Percentiles rank a stretch among this genome's conserved stretches.
Conservation (phyloP, 2,329 filamentous ascomycete genomes). For the Colletotrichum acutatum region DNA sequence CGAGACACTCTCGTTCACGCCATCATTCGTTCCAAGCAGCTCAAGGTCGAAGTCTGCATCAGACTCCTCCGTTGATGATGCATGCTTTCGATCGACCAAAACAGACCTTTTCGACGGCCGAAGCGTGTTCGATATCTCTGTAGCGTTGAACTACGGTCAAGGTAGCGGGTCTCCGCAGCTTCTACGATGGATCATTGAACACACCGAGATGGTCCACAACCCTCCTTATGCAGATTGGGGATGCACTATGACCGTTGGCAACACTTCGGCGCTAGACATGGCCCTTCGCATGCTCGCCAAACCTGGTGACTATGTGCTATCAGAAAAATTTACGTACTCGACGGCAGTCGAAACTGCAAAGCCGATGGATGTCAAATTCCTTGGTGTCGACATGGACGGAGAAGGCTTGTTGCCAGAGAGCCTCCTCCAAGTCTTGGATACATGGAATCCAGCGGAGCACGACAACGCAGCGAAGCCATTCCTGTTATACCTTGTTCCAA, state of each 20-base stretch:
- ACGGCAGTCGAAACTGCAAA: neutral
- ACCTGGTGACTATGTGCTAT: neutral
- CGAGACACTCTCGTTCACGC: neutral
- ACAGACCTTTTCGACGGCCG: neutral
- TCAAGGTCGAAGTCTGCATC: neutral
- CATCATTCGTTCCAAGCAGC: neutral
- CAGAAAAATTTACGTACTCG: neutral
- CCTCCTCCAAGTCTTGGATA: neutral
- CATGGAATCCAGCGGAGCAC: neutral
- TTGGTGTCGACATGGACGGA: neutral
- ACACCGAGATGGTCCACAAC: slow-evolving; percentile 79
- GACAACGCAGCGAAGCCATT: neutral
- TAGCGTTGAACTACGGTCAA: slow-evolving; percentile 81
- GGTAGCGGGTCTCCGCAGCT: slow-evolving; percentile 77
- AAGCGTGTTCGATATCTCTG: slow-evolving; percentile 41
- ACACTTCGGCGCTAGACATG: neutral
- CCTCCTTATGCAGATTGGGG: slow-evolving; percentile 81
- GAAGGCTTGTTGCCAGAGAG: neutral
- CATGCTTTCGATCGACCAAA: neutral
- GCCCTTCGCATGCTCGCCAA: neutral
- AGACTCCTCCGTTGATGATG: neutral
- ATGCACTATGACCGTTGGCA: slow-evolving; percentile 64
- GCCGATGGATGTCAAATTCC: neutral
- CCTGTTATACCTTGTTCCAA: neutral
- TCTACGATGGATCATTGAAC: slow-evolving; percentile 78